These are phyloP conservation scores for Camellia japonica DNA, from an alignment of 148 eudicot species.

Conservation along the genomic window DNA sequence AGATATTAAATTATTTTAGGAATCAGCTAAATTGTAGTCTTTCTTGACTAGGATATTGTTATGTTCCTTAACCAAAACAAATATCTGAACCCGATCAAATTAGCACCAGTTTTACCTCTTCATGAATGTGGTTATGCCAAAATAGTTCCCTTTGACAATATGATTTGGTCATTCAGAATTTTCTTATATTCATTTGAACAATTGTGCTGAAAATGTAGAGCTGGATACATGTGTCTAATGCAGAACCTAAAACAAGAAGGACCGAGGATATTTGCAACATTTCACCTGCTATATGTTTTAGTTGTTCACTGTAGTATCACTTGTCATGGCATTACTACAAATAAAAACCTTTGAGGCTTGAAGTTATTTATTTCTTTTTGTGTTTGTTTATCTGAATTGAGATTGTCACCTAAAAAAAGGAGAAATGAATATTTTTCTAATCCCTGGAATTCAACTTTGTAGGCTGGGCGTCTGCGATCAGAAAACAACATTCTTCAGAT, in stretches of 20 bases:
- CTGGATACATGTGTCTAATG: not conserved
- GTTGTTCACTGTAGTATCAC: not conserved
- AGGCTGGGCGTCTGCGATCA: slow-evolving; percentile 56
- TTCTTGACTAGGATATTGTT: not conserved
- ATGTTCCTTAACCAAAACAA: no score
- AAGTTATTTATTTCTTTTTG: not conserved
- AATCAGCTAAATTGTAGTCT: not conserved
- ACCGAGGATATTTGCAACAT: slow-evolving; percentile 4
- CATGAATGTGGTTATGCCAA: not conserved
- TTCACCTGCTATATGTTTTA: not conserved
- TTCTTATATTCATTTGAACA: not conserved
- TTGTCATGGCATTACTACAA: not conserved
- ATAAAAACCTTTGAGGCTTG: not conserved
- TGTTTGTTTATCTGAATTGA: not conserved
- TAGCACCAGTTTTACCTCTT: slow-evolving; percentile 1
- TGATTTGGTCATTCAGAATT: not conserved
- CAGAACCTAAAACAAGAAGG: not conserved
- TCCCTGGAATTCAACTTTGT: slow-evolving; percentile 24
- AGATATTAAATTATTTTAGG: no score
- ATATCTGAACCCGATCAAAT: not conserved
- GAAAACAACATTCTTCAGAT: slow-evolving; percentile 75
- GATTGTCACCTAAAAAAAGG: not conserved
- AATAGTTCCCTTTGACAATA: not conserved
- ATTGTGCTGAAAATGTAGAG: not conserved
- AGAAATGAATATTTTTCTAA: slow-evolving; percentile 7